A percentile compares a stretch with the other conserved stretches of the same genome.
These are phyloP conservation scores for Fagopyrum homotropicum DNA, from an alignment of 148 eudicot species.

Conservation along the genomic window DNA sequence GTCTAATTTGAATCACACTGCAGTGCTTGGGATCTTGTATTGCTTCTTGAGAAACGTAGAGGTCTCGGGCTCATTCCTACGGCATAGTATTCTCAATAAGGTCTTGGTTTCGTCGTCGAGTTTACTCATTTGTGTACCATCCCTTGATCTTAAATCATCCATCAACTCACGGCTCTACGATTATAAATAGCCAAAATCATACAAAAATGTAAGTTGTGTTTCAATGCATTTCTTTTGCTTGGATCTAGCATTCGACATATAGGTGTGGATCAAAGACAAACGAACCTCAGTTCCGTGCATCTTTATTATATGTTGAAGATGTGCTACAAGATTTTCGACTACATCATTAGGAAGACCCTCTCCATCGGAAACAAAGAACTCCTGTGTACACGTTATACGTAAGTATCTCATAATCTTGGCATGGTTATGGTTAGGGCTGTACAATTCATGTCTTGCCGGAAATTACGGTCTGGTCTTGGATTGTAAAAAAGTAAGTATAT, in stretches of 20 bases:
- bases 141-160: slow-evolving; percentile 62
- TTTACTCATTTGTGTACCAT: neutral
- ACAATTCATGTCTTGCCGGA: too few species aligned
- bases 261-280: slow-evolving; percentile 10
- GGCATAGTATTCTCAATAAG: too few species aligned
- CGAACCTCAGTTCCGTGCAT: slow-evolving; percentile 81
- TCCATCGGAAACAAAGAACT: slow-evolving; percentile 93
- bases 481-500: too few species aligned
- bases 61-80: too few species aligned
- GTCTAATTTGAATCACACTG: too few species aligned
- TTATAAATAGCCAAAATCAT: neutral
- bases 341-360: slow-evolving; percentile 98
- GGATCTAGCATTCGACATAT: neutral
- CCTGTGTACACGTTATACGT: slow-evolving; percentile 28
- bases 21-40: too few species aligned
- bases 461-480: too few species aligned
- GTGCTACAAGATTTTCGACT: slow-evolving; percentile 81
- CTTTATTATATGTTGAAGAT: slow-evolving; percentile 61
- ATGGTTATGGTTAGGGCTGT: too few species aligned
- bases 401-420: too few species aligned
- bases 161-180: slow-evolving; percentile 83
- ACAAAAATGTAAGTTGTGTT: neutral
- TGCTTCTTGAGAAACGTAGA: too few species aligned
- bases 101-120: too few species aligned
- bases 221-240: neutral